Evolutionary conservation across 495 filamentous ascomycete genomes (phyloP).

Genomic region (Chaetomium cochliodes): DNA sequence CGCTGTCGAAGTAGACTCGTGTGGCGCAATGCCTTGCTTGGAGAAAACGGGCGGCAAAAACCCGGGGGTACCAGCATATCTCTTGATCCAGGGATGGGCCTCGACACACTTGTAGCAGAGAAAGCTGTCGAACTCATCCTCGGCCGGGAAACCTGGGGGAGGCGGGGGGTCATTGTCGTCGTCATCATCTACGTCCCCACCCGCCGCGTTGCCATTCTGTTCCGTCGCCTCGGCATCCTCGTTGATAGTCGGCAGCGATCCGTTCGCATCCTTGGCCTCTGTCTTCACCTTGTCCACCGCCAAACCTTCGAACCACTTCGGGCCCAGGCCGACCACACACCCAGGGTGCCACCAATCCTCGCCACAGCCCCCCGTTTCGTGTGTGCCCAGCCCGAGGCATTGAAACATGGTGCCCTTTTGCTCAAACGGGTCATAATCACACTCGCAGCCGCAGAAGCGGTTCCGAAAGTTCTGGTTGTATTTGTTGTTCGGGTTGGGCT

Average conservation of each 20-base stretch:
- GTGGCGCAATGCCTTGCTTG: constrained; percentile 25
- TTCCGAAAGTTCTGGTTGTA: constrained; percentile 97
- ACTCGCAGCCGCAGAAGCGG: constrained; percentile 84
- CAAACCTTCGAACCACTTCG: constrained; percentile 56
- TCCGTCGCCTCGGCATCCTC: constrained; percentile 37
- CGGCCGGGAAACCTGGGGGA: constrained; percentile 80
- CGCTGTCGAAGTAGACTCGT: constrained; percentile 10
- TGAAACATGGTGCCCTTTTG: constrained; percentile 99
- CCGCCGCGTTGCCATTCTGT: constrained; percentile 24
- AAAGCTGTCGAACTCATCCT: constrained; percentile 84
- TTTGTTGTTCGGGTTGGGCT: constrained; percentile 68
- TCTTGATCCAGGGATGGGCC: constrained; percentile 86
- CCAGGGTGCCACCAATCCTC: constrained; percentile 99
- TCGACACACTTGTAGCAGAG: constrained; percentile 94
- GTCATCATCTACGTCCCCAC: constrained; percentile 34
- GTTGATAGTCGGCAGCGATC: constrained; percentile 40
- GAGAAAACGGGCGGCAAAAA: constrained; percentile 71
- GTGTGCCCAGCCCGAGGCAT: constrained; percentile 80
- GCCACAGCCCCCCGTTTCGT: constrained; percentile 81
- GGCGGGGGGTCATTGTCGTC: constrained; percentile 55
- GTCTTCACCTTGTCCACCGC: constrained; percentile 37
- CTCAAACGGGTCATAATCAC: constrained; percentile 77
- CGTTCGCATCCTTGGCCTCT: constrained; percentile 17
- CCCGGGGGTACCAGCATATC: constrained; percentile 77
- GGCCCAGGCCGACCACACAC: constrained; percentile 78